Conservation (phyloP, 148 eudicot genomes). For the Rhododendron henanense region DNA sequence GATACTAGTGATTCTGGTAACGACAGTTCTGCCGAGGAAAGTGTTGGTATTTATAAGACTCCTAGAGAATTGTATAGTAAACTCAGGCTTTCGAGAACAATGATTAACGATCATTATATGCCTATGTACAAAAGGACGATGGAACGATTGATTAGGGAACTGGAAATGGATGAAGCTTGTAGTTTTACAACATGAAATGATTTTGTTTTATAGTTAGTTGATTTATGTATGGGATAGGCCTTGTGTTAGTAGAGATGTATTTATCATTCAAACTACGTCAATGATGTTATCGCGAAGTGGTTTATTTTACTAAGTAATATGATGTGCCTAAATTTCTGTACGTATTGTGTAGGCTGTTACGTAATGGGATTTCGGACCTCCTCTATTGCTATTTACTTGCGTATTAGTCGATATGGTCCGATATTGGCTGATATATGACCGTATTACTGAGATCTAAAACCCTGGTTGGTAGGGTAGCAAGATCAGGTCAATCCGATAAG, state of each 20-base stretch:
- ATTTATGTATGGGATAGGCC: neutral
- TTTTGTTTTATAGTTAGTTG: neutral
- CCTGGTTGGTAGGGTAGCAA: neutral
- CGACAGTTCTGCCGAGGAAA: conserved; percentile 32
- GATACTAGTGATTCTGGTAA: conserved; percentile 24
- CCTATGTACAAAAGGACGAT: conserved; percentile 89
- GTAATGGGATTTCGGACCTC: neutral
- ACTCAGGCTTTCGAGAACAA: conserved; percentile 73
- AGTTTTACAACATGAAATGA: conserved; percentile 19
- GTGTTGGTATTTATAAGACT: conserved; percentile 61
- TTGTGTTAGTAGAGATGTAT: neutral
- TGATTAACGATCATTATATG: conserved; percentile 95
- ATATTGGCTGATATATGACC: too few relatives aligned
- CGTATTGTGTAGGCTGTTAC: neutral
- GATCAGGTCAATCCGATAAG: neutral
- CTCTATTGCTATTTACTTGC: too few relatives aligned
- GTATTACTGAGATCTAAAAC: neutral
- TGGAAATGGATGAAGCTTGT: conserved; percentile 52
- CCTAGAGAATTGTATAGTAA: conserved; percentile 79
- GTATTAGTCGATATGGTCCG: too few relatives aligned
- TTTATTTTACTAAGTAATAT: neutral
- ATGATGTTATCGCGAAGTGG: neutral
- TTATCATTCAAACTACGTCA: neutral
- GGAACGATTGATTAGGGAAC: conserved; percentile 65
- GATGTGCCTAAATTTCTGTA: neutral